Percentiles rank a stretch among this genome's conserved stretches.
Evolutionary conservation across 495 filamentous ascomycete species (phyloP).

Genomic region (Copromyces sp.): DNA sequence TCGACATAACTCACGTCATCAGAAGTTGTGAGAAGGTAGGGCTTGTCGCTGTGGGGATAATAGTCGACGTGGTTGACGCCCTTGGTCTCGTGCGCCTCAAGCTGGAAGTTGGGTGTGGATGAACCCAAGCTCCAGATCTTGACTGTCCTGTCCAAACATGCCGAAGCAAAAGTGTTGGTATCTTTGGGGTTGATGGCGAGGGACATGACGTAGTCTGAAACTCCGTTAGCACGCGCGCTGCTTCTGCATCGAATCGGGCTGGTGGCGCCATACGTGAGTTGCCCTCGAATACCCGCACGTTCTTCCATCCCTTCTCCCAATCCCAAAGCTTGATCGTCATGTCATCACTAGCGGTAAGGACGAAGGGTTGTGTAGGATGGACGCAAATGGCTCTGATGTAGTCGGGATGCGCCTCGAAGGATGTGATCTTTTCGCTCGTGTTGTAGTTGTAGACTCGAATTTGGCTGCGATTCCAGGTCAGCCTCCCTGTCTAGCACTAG

Average conservation of each 20-base stretch:
- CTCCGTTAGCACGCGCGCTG: constrained; percentile 5
- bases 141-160: constrained; percentile 91
- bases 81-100: constrained; percentile 96
- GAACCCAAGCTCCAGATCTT: constrained; percentile 98
- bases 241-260: too few species aligned
- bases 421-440: constrained; percentile 96
- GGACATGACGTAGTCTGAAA: constrained; percentile 66
- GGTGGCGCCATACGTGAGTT: constrained; percentile 51
- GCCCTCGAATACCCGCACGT: constrained; percentile 95
- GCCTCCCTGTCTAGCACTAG: background rate
- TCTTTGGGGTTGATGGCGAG: constrained; percentile 99
- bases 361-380: constrained; percentile 93
- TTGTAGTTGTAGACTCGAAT: constrained; percentile 80
- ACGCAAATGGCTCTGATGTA: constrained; percentile 97
- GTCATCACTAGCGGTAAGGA: constrained; percentile 95
- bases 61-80: constrained; percentile 97
- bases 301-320: constrained; percentile 98
- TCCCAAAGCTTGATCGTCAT: constrained; percentile 99
- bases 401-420: constrained; percentile 96
- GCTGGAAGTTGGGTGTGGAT: constrained; percentile 79
- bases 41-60: constrained; percentile 93
- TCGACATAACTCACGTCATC: constrained; percentile 48
- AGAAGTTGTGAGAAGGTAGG: constrained; percentile 91
- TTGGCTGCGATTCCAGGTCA: constrained; percentile 15
- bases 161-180: constrained; percentile 93